Evolutionary conservation across 176 grass and related monocot genomes (phyloP), one percentile per base, ranked within the genome.

Genomic region (Phyllostachys edulis): DNA sequence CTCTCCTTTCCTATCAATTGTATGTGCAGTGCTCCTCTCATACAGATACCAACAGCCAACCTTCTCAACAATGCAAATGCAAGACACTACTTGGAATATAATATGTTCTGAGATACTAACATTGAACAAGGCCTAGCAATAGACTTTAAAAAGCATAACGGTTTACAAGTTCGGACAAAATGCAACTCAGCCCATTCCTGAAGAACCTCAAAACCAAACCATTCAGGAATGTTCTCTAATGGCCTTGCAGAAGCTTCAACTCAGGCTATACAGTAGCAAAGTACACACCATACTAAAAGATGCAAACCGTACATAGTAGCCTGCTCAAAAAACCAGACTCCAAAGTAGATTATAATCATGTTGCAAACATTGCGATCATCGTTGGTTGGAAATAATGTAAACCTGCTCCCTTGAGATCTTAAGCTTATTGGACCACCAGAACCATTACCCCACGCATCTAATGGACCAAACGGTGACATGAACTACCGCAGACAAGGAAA

Each of bases 181-280:
- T 67, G 67, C 79, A 90, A 69, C 50, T 12, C 79, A 52, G 50
- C 44, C 15, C 69, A 90, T 51, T 87, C 85, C 85, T 39, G 51
- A 87, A 54, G 10, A 84, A 84, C 52, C 51, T 68, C 41, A 80
- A 75, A 69, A 87, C 80, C 89, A 90, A 75, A 90, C 69, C 10
- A 75, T 75, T 80, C 89, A 87, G 80, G 69, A 90, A 83, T 52
- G 52, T 62, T 24, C n/a, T 57, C 75, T 69, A 79, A 51, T 47
- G 52, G 50, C 75, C 61, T 80, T 79, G 80, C 84, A 63, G 67
- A 87, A 21, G 80, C 57, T 54, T 15, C 20, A 21, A 69, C 68
- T 80, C 34, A 51, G 68, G 69, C 69, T 90, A 87, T 80, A 90
- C 85, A 75, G 75, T 84, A 76, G 75, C 85, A 67, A 90, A 73